Percentiles rank a stretch among this genome's conserved stretches.
These are phyloP conservation scores for Karstenula rhodostoma DNA, from an alignment of 2,329 filamentous ascomycete species.

Conservation along the genomic window DNA sequence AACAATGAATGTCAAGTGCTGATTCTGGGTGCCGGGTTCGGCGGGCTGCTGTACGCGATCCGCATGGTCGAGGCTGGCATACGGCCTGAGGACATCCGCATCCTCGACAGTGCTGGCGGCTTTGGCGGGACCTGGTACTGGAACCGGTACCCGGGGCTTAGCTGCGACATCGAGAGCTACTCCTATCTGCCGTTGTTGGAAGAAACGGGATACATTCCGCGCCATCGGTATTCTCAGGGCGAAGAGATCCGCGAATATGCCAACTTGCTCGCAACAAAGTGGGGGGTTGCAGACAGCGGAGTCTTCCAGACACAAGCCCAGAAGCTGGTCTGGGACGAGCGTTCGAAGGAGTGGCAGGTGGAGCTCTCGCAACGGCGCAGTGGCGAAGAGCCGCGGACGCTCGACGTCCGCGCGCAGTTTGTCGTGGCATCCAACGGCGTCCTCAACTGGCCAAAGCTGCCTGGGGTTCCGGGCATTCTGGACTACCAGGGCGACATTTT, in stretches of 20 bases:
- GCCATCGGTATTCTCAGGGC: constrained; percentile 55
- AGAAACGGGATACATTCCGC: constrained; percentile 66
- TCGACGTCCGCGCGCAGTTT: constrained; percentile 20
- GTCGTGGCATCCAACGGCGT: constrained; percentile 21
- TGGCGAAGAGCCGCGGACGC: constrained; percentile 12
- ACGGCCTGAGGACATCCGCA: constrained; percentile 43
- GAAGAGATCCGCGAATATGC: constrained; percentile 57
- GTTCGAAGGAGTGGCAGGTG: constrained; percentile 24
- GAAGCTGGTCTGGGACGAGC: constrained; percentile 29
- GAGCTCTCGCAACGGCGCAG: constrained; percentile 19
- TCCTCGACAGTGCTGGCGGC: constrained; percentile 55
- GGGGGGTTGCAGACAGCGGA: constrained; percentile 50
- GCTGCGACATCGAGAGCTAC: constrained; percentile 67
- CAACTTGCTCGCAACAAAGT: constrained; percentile 47
- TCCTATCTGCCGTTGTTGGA: constrained; percentile 69
- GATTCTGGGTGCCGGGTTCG: constrained; percentile 53
- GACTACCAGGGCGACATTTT: constrained; percentile 29
- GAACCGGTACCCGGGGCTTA: constrained; percentile 58
- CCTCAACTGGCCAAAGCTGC: constrained; percentile 55
- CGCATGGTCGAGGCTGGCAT: constrained; percentile 50
- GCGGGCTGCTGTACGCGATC: constrained; percentile 51
- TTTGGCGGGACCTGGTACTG: constrained; percentile 60
- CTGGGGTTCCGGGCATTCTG: constrained; percentile 20
- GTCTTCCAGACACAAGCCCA: constrained; percentile 31
- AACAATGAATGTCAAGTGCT: constrained; percentile 32